Evolutionary conservation across 306 rosid species (phyloP), one percentile per base, ranked within the genome.

Genomic region (Ormosia emarginata): DNA sequence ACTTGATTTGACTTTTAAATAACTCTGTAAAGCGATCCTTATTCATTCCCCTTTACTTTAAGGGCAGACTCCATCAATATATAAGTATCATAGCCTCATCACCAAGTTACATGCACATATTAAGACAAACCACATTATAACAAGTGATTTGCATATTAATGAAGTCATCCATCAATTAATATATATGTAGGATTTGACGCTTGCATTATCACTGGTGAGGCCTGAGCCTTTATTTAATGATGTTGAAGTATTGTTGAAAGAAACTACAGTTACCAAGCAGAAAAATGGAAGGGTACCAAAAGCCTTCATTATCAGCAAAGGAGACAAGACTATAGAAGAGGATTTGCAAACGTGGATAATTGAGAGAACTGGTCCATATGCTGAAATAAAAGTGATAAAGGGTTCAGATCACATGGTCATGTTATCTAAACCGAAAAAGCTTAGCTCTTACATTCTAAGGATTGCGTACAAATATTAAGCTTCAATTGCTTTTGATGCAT

Each of bases 351-450:
- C 3, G 68, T 87, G 86, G 87, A 81, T 87, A 78, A 82, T 87
- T 30, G 13, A 13, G 56, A 64, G 76, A 33, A 84, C 77, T 74
- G 87, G 82, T 14, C 82, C 85, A 1, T 81, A 39, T 81, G 56
- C 52, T 36, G 83, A 86, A 34, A 33, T 84, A 5, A 73, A 67
- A 71, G 69, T 81, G 50, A 81, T 87, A 1, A 30, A 36, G 4
- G 72, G 77, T 18, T 67, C 88, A 3, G 90, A 86, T 73, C 90
- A 87, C 66, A 87, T 87, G 91, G 90, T 84, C 33, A 86, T 90
- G 86, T 37, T 88, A 46, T 81, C 87, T 6, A 64, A 72, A 71
- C 85, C 87, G 2, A 5, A 12, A 6, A 52, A 67, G 36, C 53
- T 88, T 3, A 57, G 58, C 73, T 79, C 77, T 12, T 4, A 0